phyloP scores from a whole-genome alignment of 495 filamentous ascomycete genomes.

The Annulohypoxylon nitens region DNA sequence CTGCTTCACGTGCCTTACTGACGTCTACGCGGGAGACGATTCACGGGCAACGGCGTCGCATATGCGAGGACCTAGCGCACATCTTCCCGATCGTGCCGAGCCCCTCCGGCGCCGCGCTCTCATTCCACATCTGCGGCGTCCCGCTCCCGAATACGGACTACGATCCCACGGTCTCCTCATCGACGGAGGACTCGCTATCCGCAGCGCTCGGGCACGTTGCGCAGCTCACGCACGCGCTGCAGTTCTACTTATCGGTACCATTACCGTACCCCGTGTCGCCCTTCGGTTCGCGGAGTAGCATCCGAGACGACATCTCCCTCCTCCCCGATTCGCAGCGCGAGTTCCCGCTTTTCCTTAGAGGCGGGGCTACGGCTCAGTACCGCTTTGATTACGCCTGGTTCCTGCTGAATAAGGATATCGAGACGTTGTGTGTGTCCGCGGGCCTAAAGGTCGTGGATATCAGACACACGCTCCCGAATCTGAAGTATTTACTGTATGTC shows the following conservation, averaged over 20 bases:
- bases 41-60: slow-evolving; percentile 84
- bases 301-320: slow-evolving; percentile 82
- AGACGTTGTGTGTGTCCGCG: slow-evolving; percentile 80
- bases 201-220: slow-evolving; percentile 88
- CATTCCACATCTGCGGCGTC: slow-evolving; percentile 81
- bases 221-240: slow-evolving; percentile 79
- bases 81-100: slow-evolving; percentile 86
- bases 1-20: slow-evolving; percentile 65
- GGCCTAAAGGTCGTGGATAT: slow-evolving; percentile 86
- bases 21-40: slow-evolving; percentile 70
- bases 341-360: slow-evolving; percentile 84
- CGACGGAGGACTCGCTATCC: slow-evolving; percentile 75
- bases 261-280: slow-evolving; percentile 85
- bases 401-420: slow-evolving; percentile 92
- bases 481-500: slow-evolving; percentile 92
- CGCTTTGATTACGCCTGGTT: slow-evolving; percentile 97
- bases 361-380: slow-evolving; percentile 75
- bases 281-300: slow-evolving; percentile 77
- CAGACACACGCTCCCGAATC: slow-evolving; percentile 88
- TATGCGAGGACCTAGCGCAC: slow-evolving; percentile 81
- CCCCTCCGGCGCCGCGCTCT: slow-evolving; percentile 64
- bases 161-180: slow-evolving; percentile 60
- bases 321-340: slow-evolving; percentile 72
- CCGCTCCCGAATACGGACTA: slow-evolving; percentile 83
- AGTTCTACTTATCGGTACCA: slow-evolving; percentile 82